Base-by-base conservation (phyloP, 345 rosid genomes). In the Brassica incana region DNA sequence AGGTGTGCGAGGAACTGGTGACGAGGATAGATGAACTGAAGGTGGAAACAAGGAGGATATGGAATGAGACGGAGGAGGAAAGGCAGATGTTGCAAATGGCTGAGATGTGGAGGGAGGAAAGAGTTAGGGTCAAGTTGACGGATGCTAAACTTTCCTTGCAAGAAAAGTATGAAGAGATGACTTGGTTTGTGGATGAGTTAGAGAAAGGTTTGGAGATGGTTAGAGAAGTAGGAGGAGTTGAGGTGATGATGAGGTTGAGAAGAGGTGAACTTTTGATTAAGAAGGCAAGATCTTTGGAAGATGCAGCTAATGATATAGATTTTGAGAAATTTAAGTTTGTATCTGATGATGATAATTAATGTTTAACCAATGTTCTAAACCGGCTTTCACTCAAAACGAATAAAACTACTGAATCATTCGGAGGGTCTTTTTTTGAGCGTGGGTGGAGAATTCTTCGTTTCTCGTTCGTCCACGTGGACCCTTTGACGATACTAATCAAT, bases 61-160 rank as follows among this genome's bases (percentile, higher is more conserved):
- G 85, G 50, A 89, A 88, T 33, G 91, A 90, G 36, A 85, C 79
- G 0, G 97, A 90, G 0, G 95, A 93, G 32, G 98, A 91, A 83
- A 87, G 91, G 80, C 87, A 84, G 82, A 91, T 89, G 98, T 71
- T 88, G 83, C 92, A 93, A 75, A 91, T 87, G 92, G 95, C 95
- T 5, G 97, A 93, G 78, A 90, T 87, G 64, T 91, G 95, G 98
- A 93, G 95, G 33, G 98, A 93, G 77, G 97, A 93, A 80, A 91
- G 97, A 33, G 95, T 90, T 30, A 91, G 90, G 84, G 91, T 91
- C 91, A 91, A 90, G 89, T 85, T 93, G 68, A 80, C 79, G 11
- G 97, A 93, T 84, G 95, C 91, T 1, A 91, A 88, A 77, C 86
- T 81, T 70, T 74, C 79, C 9, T 79, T 81, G 73, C 80, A 85